Conservation (phyloP, 192 early-diverging fungal species). For the Allomyces macrogynus region DNA sequence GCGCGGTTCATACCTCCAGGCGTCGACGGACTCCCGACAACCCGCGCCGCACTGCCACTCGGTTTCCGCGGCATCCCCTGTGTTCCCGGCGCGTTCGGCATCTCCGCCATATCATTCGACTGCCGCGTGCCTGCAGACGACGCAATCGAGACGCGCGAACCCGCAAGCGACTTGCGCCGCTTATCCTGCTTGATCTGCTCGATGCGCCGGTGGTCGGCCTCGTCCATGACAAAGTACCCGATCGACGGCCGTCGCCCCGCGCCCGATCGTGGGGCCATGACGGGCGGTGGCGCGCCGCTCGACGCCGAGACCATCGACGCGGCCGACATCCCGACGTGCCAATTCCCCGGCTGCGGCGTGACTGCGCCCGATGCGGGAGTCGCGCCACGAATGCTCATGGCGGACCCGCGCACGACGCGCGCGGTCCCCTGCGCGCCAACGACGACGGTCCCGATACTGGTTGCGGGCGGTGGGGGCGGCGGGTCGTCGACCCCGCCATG, state of each 20-base stretch:
- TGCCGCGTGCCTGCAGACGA: no score
- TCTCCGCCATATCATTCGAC: no score
- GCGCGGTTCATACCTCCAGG: no score
- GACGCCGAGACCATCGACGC: no score
- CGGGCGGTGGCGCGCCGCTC: no score
- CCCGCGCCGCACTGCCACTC: no score
- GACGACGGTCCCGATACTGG: no score
- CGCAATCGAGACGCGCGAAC: no score
- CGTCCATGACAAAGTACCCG: constrained; percentile 1
- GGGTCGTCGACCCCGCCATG: background rate
- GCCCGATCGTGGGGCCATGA: background rate
- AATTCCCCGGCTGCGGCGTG: background rate
- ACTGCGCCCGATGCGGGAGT: background rate
- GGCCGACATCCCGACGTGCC: background rate
- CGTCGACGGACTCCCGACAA: no score
- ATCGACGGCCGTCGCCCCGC: background rate
- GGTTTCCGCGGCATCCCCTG: no score
- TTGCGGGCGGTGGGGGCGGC: no score
- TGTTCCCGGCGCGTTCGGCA: no score
- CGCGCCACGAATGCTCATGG: background rate
- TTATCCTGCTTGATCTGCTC: background rate
- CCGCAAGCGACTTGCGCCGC: background rate
- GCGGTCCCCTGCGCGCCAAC: background rate
- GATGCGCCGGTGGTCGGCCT: background rate
- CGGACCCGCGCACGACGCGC: background rate